Percentiles rank a stretch among this genome's conserved stretches.
These are phyloP conservation scores for Cyclaneusma minus DNA, from an alignment of 2,329 filamentous ascomycete genomes.

Conservation along the genomic window DNA sequence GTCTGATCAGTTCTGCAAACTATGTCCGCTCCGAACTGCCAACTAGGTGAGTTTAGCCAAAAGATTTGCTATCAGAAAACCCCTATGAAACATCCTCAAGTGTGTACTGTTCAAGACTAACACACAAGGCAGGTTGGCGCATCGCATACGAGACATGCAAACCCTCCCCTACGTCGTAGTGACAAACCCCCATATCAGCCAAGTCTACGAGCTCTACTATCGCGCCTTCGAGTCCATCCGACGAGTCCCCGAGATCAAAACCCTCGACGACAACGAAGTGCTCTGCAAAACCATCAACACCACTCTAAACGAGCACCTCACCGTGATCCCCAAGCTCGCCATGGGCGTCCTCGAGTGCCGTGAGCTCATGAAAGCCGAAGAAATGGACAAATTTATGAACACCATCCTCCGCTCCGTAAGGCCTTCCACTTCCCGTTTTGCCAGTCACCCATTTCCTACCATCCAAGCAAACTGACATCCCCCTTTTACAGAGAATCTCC, in stretches of 20 bases:
- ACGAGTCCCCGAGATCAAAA: conserved; percentile 68
- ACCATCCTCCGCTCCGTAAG: conserved; percentile 75
- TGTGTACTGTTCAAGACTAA: conserved; percentile 1
- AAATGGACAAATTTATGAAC: conserved; percentile 91
- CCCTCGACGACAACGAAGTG: conserved; percentile 74
- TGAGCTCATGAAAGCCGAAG: conserved; percentile 61
- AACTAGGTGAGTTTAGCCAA: conserved; percentile 48
- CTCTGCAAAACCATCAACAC: conserved; percentile 69
- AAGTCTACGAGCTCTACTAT: conserved; percentile 95
- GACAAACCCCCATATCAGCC: conserved; percentile 83
- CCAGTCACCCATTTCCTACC: no score
- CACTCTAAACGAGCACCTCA: conserved; percentile 74
- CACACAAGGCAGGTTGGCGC: conserved; percentile 50
- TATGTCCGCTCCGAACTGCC: conserved; percentile 94
- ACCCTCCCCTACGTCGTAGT: conserved; percentile 90
- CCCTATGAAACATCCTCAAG: no score
- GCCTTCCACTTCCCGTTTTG: conserved; percentile 3
- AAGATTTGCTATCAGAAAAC: conserved; percentile 2
- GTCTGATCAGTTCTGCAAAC: conserved; percentile 87
- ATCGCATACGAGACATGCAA: conserved; percentile 94
- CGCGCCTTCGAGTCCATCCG: conserved; percentile 88
- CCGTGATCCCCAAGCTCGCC: conserved; percentile 84
- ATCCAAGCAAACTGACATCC: conserved; percentile 2
- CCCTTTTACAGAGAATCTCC: conserved; percentile 57
- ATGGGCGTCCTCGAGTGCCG: conserved; percentile 90